Percentiles rank a stretch among this genome's conserved stretches.
Evolutionary conservation across 306 rosid genomes (phyloP).

Genomic region (Benincasa hispida): DNA sequence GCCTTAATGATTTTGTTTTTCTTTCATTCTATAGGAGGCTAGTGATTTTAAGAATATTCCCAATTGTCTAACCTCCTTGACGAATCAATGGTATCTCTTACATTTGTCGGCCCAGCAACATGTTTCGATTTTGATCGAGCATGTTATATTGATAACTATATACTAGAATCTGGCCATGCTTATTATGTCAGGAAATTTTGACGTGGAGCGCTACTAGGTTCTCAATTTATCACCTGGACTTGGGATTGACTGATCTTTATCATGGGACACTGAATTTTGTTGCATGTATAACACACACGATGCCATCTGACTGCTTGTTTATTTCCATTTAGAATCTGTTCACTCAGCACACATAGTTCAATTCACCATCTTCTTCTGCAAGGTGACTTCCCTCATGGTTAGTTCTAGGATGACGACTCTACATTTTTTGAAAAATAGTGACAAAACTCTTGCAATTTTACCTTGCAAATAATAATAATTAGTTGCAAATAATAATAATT

Average conservation of each 20-base stretch:
- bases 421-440: not conserved
- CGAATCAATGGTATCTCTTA: slow-evolving; percentile 4
- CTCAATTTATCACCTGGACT: not conserved
- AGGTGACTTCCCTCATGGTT: not conserved
- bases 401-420: not conserved
- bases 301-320: not conserved
- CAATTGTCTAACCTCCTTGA: not conserved
- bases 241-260: not conserved
- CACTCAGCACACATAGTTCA: not conserved
- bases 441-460: not conserved
- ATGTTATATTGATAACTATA: not conserved
- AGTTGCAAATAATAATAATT: not conserved
- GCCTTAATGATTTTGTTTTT: not conserved
- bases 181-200: not conserved
- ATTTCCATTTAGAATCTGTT: slow-evolving; percentile 2
- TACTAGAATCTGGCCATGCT: not conserved
- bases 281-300: slow-evolving; percentile 1
- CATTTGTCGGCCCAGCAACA: not conserved
- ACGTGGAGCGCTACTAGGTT: not conserved
- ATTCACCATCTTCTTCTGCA: not conserved
- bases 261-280: not conserved
- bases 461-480: not conserved
- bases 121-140: slow-evolving; percentile 5
- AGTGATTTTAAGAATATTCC: slow-evolving; percentile 4
- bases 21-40: slow-evolving; percentile 1